A percentile compares a stretch with the other conserved stretches of the same genome.
Conservation (phyloP, 345 rosid genomes). For the Eucalyptus guilfoylei region DNA sequence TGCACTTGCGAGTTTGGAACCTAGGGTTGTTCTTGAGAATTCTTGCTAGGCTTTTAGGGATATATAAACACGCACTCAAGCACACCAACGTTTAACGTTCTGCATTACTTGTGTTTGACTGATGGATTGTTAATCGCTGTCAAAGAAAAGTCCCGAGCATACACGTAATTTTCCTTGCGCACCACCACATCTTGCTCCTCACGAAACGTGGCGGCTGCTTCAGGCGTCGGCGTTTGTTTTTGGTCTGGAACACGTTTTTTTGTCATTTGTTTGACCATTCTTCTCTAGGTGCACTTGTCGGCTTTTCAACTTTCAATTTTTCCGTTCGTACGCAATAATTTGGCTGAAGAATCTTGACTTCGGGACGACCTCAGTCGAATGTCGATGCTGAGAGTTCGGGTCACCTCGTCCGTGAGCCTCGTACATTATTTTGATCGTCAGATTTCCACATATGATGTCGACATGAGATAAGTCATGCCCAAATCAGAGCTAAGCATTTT, state of each 20-base stretch:
- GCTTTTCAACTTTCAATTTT: not conserved
- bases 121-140: not conserved
- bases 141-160: not conserved
- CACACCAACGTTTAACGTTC: not conserved
- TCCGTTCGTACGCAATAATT: not conserved
- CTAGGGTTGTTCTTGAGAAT: not conserved
- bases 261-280: not conserved
- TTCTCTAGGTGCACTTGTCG: not conserved
- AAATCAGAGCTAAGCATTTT: not conserved
- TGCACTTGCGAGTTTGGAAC: not conserved
- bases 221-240: not conserved
- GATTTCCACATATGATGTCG: not conserved
- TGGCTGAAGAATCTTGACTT: not conserved
- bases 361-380: not conserved
- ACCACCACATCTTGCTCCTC: not conserved
- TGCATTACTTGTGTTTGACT: not conserved
- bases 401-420: not conserved
- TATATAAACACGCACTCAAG: not conserved
- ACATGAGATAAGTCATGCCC: not conserved
- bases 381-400: not conserved
- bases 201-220: not conserved
- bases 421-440: not conserved
- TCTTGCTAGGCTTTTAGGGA: not conserved
- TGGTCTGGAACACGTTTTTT: not conserved
- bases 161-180: not conserved